phyloP scores from a whole-genome alignment of 768 basidiomycete species.

The Kwoniella europaea region DNA sequence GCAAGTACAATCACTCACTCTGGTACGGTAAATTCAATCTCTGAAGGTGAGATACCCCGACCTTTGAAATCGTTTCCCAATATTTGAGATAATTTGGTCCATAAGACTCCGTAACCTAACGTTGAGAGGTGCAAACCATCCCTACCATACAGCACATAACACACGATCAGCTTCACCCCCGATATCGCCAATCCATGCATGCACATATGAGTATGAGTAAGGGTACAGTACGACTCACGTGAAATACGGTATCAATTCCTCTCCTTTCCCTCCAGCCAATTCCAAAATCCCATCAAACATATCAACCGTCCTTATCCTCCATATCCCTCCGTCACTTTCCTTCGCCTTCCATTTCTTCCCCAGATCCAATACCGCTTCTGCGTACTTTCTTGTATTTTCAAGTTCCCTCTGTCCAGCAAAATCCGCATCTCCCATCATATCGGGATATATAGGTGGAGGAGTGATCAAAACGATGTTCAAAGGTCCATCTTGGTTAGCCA shows the following conservation, averaged over 20 bases:
- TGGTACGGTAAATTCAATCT: slow-evolving; percentile 11
- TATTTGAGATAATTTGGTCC: background rate
- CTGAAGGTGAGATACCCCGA: slow-evolving; percentile 4
- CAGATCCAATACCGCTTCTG: slow-evolving; percentile 4
- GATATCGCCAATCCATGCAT: too few species aligned
- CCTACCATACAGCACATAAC: background rate
- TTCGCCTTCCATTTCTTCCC: slow-evolving; percentile 2
- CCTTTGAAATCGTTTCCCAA: slow-evolving; percentile 8
- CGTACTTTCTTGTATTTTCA: slow-evolving; percentile 2
- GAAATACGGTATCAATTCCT: slow-evolving; percentile 8
- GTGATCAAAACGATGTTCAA: slow-evolving; percentile 9
- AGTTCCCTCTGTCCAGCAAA: background rate
- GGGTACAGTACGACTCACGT: slow-evolving; percentile 2
- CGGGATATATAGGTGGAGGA: slow-evolving; percentile 4
- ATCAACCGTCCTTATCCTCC: slow-evolving; percentile 7
- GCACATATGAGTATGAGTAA: too few species aligned
- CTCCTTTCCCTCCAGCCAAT: background rate
- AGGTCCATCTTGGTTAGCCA: background rate
- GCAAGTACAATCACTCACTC: background rate
- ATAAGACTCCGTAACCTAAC: slow-evolving; percentile 1
- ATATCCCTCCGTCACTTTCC: background rate
- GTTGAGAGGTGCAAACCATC: slow-evolving; percentile 10
- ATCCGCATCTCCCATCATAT: slow-evolving; percentile 2
- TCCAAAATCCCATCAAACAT: slow-evolving; percentile 7
- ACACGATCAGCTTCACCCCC: background rate